A percentile compares a stretch with the other conserved stretches of the same genome.
These are phyloP conservation scores for Stagonosporopsis vannaccii DNA, from an alignment of 2,329 filamentous ascomycete species.

Conservation along the genomic window DNA sequence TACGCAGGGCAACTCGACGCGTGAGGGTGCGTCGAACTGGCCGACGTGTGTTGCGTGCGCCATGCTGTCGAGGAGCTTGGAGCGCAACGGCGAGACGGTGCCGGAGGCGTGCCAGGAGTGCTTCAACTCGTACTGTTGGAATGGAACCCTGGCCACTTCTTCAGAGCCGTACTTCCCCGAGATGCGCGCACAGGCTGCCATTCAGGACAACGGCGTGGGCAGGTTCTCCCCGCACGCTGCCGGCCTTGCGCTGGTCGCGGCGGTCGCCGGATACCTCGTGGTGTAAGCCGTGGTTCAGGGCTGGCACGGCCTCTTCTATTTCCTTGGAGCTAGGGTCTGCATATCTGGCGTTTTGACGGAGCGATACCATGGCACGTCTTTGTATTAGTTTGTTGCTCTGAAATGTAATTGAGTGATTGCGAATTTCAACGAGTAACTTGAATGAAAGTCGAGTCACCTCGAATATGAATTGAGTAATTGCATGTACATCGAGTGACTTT, in stretches of 20 bases:
- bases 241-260: conserved; percentile 27
- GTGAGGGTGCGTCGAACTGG: conserved; percentile 71
- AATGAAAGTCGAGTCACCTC: too few relatives aligned
- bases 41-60: conserved; percentile 87
- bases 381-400: too few relatives aligned
- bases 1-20: conserved; percentile 81
- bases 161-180: conserved; percentile 40
- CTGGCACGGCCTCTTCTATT: neutral
- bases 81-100: conserved; percentile 71
- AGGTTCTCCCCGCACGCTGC: conserved; percentile 34
- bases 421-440: too few relatives aligned
- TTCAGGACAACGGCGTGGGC: conserved; percentile 29
- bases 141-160: conserved; percentile 68
- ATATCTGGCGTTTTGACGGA: conserved; percentile 7
- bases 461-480: too few relatives aligned
- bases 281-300: conserved; percentile 13
- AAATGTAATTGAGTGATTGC: too few relatives aligned
- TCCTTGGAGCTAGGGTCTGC: conserved; percentile 1
- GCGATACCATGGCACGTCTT: conserved; percentile 12
- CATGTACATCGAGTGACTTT: too few relatives aligned
- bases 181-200: conserved; percentile 19
- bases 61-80: conserved; percentile 77
- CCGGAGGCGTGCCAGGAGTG: conserved; percentile 78
- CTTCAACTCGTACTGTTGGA: conserved; percentile 89
- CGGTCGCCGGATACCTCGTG: conserved; percentile 25